Percentiles rank a stretch among this genome's conserved stretches.
phyloP scores from a whole-genome alignment of 2,329 filamentous ascomycete genomes.

The Botrytis paeoniae region DNA sequence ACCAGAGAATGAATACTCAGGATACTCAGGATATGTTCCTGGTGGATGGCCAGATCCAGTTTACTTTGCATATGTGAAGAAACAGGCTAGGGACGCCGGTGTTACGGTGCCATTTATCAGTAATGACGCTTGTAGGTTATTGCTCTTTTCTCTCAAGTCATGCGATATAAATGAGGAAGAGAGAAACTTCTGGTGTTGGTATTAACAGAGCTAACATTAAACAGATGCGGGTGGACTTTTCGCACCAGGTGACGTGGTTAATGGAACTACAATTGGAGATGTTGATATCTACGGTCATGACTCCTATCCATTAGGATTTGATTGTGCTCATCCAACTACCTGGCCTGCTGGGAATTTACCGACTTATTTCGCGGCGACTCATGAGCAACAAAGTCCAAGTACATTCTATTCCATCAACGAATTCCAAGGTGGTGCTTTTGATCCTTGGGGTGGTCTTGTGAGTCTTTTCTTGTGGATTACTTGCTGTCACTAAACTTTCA shows the following conservation, averaged over 20 bases:
- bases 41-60: conserved; percentile 59
- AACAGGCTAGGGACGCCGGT: conserved; percentile 65
- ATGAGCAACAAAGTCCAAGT: conserved; percentile 58
- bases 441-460: conserved; percentile 66
- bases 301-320: conserved; percentile 46
- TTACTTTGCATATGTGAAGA: conserved; percentile 69
- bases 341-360: conserved; percentile 60
- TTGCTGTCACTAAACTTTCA: conserved; percentile 8
- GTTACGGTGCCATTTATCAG: conserved; percentile 72
- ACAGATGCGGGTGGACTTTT: conserved; percentile 31
- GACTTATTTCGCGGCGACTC: conserved; percentile 51
- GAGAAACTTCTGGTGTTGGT: background rate
- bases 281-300: conserved; percentile 42
- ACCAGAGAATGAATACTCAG: conserved; percentile 77
- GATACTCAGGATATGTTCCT: conserved; percentile 45
- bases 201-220: conserved; percentile 11
- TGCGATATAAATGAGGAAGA: background rate
- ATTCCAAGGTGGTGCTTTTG: conserved; percentile 70
- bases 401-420: conserved; percentile 61
- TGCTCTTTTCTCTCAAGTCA: background rate
- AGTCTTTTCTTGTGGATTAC: conserved; percentile 11
- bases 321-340: conserved; percentile 46
- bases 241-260: conserved; percentile 31
- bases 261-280: conserved; percentile 35
- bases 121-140: conserved; percentile 58